Base-by-base conservation (phyloP, 2,329 filamentous ascomycete species). In the Pseudogymnoascus sp. region DNA sequence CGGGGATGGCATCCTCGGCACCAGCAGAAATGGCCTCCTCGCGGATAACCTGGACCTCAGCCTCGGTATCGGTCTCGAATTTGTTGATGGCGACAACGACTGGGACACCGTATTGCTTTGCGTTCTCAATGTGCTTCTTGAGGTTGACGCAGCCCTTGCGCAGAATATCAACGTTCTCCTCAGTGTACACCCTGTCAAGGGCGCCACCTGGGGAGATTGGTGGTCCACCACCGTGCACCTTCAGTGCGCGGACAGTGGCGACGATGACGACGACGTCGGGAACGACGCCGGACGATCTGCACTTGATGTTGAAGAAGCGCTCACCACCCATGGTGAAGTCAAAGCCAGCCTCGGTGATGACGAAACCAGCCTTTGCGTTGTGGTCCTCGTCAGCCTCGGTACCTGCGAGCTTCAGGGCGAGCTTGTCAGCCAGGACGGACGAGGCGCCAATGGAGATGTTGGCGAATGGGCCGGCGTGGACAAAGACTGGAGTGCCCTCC, bases 281-380 rank as follows among this genome's bases (percentile, higher is more conserved):
- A 2, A 91, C 86, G 52, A 99, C 87, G 23, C 93, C 93, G 5
- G 93, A 97, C 8, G 92, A 90, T 65, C 95, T 89, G 80, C 95
- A 97, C 83, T 99, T 99, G 82, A 99, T 97, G 81, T 99, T 97
- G 86, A 99, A 97, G 83, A 99, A 99, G 61, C 95, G 89, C 83
- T 99, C 95, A 66, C 95, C 95, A 67, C 95, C 95, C 95, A 99
- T 99, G 71, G 95, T 97, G 79, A 99, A 99, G 77, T 99, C 95
- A 76, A 99, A 99, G 8, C 95, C 95, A 61, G 95, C 93, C 77
- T 99, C 95, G 1, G 95, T 99, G 38, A 99, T 88, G 21, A 97
- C 93, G 71, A 95, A 97, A 8, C 95, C 95, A 31, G 90, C 85
- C 81, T 95, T 93, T 69, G 87, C 80, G 60, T 86, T 81, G 71